These are phyloP conservation scores for Chlorella variabilis DNA, from an alignment of 163 green algal genomes.

Conservation along the genomic window DNA sequence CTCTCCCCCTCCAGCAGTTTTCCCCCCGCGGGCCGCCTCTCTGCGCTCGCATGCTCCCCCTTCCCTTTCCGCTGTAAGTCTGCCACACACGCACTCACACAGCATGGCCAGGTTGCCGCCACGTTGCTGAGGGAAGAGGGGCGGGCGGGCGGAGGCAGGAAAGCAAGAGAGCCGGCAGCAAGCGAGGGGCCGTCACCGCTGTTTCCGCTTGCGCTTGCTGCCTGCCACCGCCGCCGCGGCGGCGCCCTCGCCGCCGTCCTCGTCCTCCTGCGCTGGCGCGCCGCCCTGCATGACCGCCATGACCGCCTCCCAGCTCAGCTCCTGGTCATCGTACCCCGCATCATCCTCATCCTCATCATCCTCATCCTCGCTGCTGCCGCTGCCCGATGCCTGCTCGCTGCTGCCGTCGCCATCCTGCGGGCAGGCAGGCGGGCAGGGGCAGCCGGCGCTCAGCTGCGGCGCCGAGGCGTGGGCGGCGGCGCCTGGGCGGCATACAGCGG, in stretches of 20 bases:
- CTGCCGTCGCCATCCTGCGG: conserved; percentile 16
- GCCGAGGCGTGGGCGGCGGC: too few species aligned
- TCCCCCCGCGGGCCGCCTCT: not conserved
- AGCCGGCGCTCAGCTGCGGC: too few species aligned
- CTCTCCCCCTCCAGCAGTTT: not conserved
- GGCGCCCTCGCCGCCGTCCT: not conserved
- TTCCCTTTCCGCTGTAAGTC: not conserved
- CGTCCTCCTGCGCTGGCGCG: not conserved
- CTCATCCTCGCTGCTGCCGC: conserved; percentile 9
- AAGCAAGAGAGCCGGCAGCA: too few species aligned
- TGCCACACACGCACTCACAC: too few species aligned
- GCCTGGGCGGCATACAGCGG: too few species aligned
- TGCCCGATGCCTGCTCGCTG: not conserved
- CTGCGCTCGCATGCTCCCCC: too few species aligned
- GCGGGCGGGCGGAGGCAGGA: too few species aligned
- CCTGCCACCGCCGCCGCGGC: not conserved
- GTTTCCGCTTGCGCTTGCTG: conserved; percentile 5
- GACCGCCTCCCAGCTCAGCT: conserved; percentile 87
- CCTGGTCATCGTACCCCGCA: conserved; percentile 77
- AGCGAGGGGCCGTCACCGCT: conserved; percentile 34
- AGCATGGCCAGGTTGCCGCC: too few species aligned
- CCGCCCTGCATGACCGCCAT: conserved; percentile 57
- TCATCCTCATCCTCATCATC: conserved; percentile 27
- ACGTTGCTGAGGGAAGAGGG: too few species aligned
- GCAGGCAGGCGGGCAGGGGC: not conserved